phyloP scores from a whole-genome alignment of 306 rosid species.

The Argentina anserina region DNA sequence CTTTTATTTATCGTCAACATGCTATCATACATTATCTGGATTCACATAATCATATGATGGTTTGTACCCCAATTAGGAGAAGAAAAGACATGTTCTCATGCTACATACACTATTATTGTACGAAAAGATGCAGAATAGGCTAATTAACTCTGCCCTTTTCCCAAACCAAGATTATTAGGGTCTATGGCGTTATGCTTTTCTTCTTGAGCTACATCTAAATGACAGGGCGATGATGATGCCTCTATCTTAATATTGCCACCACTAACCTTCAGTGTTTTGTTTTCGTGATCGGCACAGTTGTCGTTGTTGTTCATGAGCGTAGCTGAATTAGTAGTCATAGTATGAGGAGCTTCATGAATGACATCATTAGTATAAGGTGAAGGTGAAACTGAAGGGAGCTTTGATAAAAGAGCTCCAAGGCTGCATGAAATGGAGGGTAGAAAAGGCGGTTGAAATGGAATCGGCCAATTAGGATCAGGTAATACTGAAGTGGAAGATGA shows the following conservation, averaged over 20 bases:
- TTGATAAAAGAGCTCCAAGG: conserved; percentile 46
- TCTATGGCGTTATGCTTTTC: conserved; percentile 24
- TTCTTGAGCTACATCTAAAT: conserved; percentile 36
- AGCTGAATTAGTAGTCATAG: neutral
- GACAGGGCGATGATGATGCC: conserved; percentile 18
- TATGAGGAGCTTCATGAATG: conserved; percentile 25
- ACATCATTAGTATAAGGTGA: conserved; percentile 11
- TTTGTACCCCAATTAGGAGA: conserved; percentile 5
- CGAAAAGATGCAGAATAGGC: conserved; percentile 23
- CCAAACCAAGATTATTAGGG: conserved; percentile 19
- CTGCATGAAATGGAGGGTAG: conserved; percentile 52
- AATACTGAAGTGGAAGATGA: conserved; percentile 15
- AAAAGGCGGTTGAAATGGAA: conserved; percentile 33
- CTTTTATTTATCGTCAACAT: neutral
- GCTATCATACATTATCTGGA: neutral
- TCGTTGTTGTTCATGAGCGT: conserved; percentile 21
- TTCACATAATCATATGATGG: neutral
- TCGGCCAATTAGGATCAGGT: conserved; percentile 36
- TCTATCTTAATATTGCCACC: conserved; percentile 27
- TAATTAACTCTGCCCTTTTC: conserved; percentile 18
- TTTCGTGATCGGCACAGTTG: conserved; percentile 16
- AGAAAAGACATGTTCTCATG: conserved; percentile 11
- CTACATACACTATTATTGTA: conserved; percentile 9
- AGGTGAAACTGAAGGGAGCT: conserved; percentile 33
- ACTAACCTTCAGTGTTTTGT: conserved; percentile 31